These are phyloP conservation scores for Volutella citrinella DNA, from an alignment of 2,329 filamentous ascomycete species.

Conservation along the genomic window DNA sequence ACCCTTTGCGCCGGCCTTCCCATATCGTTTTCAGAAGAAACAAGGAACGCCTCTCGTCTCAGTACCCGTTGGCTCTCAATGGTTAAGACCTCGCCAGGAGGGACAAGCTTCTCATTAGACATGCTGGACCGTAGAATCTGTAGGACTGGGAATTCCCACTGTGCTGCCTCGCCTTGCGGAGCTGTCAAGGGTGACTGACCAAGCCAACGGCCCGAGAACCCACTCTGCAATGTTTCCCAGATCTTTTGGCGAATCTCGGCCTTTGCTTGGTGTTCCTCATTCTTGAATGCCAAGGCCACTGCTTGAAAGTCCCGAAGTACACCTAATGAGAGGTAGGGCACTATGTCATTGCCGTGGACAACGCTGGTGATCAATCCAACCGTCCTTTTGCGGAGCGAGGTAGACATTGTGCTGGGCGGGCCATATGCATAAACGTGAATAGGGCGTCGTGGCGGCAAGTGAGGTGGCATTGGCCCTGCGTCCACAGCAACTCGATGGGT, in stretches of 20 bases:
- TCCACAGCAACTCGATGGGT: constrained; percentile 28
- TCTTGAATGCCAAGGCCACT: constrained; percentile 69
- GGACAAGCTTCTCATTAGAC: constrained; percentile 66
- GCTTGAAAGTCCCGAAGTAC: constrained; percentile 73
- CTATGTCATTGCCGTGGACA: constrained; percentile 70
- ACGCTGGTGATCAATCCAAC: constrained; percentile 72
- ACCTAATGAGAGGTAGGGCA: constrained; percentile 71
- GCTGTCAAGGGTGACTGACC: constrained; percentile 35
- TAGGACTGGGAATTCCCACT: constrained; percentile 67
- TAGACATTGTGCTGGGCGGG: constrained; percentile 69
- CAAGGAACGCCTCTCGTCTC: constrained; percentile 61
- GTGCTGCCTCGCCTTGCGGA: constrained; percentile 54
- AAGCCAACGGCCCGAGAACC: constrained; percentile 61
- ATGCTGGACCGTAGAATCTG: constrained; percentile 65
- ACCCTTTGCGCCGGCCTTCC: constrained; percentile 66
- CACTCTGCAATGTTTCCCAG: constrained; percentile 62
- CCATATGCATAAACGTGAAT: constrained; percentile 81
- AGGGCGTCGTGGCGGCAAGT: constrained; percentile 63
- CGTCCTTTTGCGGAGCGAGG: constrained; percentile 66
- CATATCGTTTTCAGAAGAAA: constrained; percentile 45
- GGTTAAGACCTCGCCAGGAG: constrained; percentile 73
- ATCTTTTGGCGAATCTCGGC: constrained; percentile 64
- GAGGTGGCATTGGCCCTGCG: constrained; percentile 35
- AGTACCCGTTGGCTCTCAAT: constrained; percentile 67
- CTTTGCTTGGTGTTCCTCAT: constrained; percentile 65